Base-by-base conservation (phyloP, 139 green algal genomes). In the Gonium pectorale region DNA sequence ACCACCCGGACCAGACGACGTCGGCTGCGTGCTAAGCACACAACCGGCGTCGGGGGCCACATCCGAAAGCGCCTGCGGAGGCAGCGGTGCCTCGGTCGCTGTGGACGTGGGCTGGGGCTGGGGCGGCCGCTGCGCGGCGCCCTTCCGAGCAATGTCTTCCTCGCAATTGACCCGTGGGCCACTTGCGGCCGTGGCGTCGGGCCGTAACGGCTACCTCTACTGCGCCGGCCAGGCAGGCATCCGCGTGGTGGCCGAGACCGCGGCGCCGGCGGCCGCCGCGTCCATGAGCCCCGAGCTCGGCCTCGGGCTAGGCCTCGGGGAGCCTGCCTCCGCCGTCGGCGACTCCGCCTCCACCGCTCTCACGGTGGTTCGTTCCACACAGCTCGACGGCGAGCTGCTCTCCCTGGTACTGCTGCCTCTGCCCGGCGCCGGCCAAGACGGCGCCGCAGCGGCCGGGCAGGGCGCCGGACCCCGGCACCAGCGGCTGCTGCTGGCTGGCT, bases 401-500 rank as follows among this genome's bases (percentile, higher is more conserved):
- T 93, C 86, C 40, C 56, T 95, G 46, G 86, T 81, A 31, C 72
- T 95, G 60, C 67, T 94, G 73, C 86, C 64, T 3, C 2, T 62
- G 27, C 19, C 19, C 22, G 27, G 19, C 19, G 49, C 49, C 13
- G 49, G 49, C 13, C 19, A 6, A 64, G 19, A 27, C 77, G 41
- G 19, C 17, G 60, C 29, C 40, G 38, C 54, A 38, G 49, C 51
- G 51, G 71, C 31, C 31, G 33, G 26, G 33, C 60, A 44, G 19
- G 11, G 3, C 11, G 40, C 22, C 38, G 37, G 17, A 17, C 7
- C 21, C 64, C 44, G 41, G 69, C 49, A 69, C 33, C 54, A 44
- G 86, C 90, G 89, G 31, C 67, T 92, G 35, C 49, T 91, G 35
- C 84, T 97, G n/a, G 81, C 86, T 22, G 94, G 94, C 11, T 90